These are phyloP conservation scores for Maudiozyma saulgeensis DNA, from an alignment of 805 yeast genomes.

Conservation along the genomic window DNA sequence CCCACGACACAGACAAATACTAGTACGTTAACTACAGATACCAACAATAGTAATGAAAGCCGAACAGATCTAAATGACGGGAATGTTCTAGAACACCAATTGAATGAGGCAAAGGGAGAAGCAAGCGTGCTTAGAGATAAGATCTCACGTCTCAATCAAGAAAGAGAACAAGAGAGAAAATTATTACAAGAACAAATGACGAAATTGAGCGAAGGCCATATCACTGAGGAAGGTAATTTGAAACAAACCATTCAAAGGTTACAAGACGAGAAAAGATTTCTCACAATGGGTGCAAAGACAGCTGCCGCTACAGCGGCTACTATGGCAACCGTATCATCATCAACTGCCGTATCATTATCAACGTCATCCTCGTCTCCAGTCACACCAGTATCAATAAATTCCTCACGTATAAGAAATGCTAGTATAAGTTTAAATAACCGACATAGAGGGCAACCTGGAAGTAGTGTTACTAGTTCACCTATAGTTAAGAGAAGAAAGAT, in stretches of 20 bases:
- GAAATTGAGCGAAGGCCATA: conserved; percentile 15
- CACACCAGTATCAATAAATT: not conserved
- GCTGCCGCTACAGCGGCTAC: conserved; percentile 1
- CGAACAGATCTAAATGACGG: not conserved
- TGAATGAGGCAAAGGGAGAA: conserved; percentile 66
- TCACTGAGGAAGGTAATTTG: conserved; percentile 32
- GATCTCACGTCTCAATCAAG: conserved; percentile 37
- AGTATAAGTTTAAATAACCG: not conserved
- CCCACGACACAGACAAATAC: not conserved
- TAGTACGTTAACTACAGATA: not conserved
- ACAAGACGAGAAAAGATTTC: conserved; percentile 48
- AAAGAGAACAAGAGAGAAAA: conserved; percentile 32
- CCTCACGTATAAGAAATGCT: not conserved
- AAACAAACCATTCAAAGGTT: conserved; percentile 35
- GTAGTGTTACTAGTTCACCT: conserved; percentile 2
- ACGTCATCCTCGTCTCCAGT: conserved; percentile 3
- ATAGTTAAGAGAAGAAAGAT: conserved; percentile 10
- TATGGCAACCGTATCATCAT: conserved; percentile 2
- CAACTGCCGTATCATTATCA: conserved; percentile 1
- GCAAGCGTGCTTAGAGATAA: conserved; percentile 67
- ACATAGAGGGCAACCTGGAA: not conserved
- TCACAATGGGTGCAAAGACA: conserved; percentile 38
- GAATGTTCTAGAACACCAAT: conserved; percentile 5
- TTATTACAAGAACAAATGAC: conserved; percentile 20
- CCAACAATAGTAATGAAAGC: not conserved